Conservation (phyloP, 2,329 filamentous ascomycete genomes). For the Pseudogymnoascus sp. region DNA sequence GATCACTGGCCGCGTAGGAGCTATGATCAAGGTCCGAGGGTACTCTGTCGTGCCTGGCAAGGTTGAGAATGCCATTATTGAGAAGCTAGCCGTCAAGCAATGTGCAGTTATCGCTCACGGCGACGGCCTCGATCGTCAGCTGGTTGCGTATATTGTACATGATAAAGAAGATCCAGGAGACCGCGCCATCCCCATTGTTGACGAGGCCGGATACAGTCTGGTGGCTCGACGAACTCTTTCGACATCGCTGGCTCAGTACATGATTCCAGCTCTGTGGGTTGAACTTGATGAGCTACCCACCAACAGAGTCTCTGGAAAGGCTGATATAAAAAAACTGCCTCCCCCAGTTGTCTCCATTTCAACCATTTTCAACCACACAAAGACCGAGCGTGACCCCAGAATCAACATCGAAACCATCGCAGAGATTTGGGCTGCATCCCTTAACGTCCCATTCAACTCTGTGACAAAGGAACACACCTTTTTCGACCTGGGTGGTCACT, state of each 20-base stretch:
- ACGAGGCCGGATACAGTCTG: slow-evolving; percentile 64
- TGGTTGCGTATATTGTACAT: slow-evolving; percentile 68
- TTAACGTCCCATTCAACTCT: slow-evolving; percentile 53
- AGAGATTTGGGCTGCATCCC: slow-evolving; percentile 61
- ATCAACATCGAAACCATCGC: slow-evolving; percentile 60
- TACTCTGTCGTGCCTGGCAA: slow-evolving; percentile 83
- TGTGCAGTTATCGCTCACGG: slow-evolving; percentile 68
- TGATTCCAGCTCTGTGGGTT: slow-evolving; percentile 75
- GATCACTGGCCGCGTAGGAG: slow-evolving; percentile 77
- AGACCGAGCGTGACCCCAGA: slow-evolving; percentile 48
- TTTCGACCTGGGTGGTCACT: slow-evolving; percentile 75
- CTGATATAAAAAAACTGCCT: slow-evolving; percentile 63
- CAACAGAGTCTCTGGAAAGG: slow-evolving; percentile 71
- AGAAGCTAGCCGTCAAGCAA: slow-evolving; percentile 59
- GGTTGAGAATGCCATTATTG: slow-evolving; percentile 58
- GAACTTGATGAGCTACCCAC: slow-evolving; percentile 63
- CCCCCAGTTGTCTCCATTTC: slow-evolving; percentile 48
- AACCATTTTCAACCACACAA: slow-evolving; percentile 27
- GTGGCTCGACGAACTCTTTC: slow-evolving; percentile 56
- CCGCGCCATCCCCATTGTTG: slow-evolving; percentile 55
- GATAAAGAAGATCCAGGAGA: slow-evolving; percentile 51
- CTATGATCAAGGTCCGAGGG: slow-evolving; percentile 82
- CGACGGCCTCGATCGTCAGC: slow-evolving; percentile 64
- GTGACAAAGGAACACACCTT: slow-evolving; percentile 67
- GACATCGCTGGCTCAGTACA: slow-evolving; percentile 66